Evolutionary conservation across 768 basidiomycete genomes (phyloP).

Genomic region (Lyophyllum semitale): DNA sequence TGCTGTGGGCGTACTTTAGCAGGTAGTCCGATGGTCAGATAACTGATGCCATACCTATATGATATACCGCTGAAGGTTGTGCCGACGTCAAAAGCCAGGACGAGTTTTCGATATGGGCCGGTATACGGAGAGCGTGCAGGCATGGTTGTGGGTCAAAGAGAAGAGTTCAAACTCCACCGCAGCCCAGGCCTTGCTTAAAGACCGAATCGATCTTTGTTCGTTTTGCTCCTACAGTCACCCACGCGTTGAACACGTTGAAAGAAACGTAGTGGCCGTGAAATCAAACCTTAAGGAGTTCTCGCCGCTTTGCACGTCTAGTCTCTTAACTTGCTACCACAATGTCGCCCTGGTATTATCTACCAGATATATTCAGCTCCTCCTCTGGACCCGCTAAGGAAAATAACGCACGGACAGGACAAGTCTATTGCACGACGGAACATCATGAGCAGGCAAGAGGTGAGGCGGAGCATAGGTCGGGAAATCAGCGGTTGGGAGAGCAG

Average conservation of each 20-base stretch:
- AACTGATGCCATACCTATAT: constrained; percentile 31
- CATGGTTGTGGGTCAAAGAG: constrained; percentile 13
- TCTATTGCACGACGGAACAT: too few relatives aligned
- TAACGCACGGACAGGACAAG: too few relatives aligned
- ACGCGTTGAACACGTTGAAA: constrained; percentile 14
- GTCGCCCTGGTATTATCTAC: too few relatives aligned
- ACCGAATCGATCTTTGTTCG: neutral
- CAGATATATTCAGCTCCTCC: too few relatives aligned
- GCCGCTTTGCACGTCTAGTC: neutral
- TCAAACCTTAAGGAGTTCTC: constrained; percentile 21
- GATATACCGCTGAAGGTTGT: constrained; percentile 54
- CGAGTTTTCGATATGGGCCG: constrained; percentile 42
- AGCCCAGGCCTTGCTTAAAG: constrained; percentile 20
- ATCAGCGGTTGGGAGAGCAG: too few relatives aligned
- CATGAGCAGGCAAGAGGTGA: too few relatives aligned
- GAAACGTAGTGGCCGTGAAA: neutral
- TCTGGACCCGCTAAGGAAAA: too few relatives aligned
- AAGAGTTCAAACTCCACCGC: constrained; percentile 27
- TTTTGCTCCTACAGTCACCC: constrained; percentile 1
- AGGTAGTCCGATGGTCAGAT: neutral
- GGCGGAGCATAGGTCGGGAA: too few relatives aligned
- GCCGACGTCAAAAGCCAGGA: constrained; percentile 54
- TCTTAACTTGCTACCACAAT: neutral
- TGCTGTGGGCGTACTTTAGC: constrained; percentile 11
- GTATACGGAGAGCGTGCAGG: constrained; percentile 34